These are phyloP conservation scores for Hawksworthiomyces lignivorus DNA, from an alignment of 2,329 filamentous ascomycete species.

Conservation along the genomic window DNA sequence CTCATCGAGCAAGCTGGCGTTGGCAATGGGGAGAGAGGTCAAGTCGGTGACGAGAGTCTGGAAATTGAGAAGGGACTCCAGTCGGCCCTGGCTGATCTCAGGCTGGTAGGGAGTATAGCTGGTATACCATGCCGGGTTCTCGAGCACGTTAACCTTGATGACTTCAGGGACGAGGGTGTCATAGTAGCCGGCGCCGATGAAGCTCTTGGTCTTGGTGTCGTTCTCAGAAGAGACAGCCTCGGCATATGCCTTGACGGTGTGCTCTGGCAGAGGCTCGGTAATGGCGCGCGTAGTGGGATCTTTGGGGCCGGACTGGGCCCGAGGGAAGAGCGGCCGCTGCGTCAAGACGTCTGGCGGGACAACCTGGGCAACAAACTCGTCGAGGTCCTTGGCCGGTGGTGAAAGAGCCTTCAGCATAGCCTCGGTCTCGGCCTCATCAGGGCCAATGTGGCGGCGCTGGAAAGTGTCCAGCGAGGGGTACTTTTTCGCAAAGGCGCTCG, in stretches of 20 bases:
- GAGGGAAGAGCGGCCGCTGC: constrained; percentile 52
- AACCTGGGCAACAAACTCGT: constrained; percentile 79
- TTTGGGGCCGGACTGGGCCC: constrained; percentile 31
- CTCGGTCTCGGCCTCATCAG: constrained; percentile 58
- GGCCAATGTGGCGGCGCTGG: constrained; percentile 78
- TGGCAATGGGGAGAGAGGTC: constrained; percentile 78
- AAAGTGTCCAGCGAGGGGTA: constrained; percentile 52
- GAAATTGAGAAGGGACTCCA: constrained; percentile 91
- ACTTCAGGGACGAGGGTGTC: constrained; percentile 79
- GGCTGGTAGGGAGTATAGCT: constrained; percentile 97
- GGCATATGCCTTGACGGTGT: constrained; percentile 42
- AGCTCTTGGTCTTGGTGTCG: constrained; percentile 46
- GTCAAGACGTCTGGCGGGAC: constrained; percentile 74
- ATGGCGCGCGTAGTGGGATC: constrained; percentile 28
- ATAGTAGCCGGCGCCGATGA: constrained; percentile 85
- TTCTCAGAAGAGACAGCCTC: constrained; percentile 28
- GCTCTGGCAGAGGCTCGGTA: constrained; percentile 47
- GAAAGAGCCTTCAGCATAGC: constrained; percentile 76
- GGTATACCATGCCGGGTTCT: constrained; percentile 95
- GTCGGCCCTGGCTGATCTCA: constrained; percentile 89
- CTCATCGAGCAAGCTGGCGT: constrained; percentile 86
- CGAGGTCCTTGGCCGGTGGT: constrained; percentile 63
- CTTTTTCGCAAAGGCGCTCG: constrained; percentile 16
- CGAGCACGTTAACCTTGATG: constrained; percentile 85
- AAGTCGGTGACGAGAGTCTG: constrained; percentile 88